Base-by-base conservation (phyloP, 441 rosid genomes). In the Corymbia calophylla region DNA sequence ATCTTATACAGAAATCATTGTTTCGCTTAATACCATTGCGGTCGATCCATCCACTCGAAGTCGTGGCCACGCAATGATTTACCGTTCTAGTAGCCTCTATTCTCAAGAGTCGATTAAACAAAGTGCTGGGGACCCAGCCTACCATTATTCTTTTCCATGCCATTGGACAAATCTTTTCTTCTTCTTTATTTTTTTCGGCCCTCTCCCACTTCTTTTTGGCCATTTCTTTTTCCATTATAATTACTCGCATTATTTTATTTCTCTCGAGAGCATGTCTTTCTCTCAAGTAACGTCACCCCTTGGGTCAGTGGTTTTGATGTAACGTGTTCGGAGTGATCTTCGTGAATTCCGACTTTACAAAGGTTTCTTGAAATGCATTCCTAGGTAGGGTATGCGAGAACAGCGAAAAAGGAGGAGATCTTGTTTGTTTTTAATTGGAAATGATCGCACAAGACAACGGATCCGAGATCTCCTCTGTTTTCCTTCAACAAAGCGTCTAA, bases 311-410 rank as follows among this genome's bases (percentile, higher is more conserved):
- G 84, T 11, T 77, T 60, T 87, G 89, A 91, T 88, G 91, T 90
- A 86, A 64, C 92, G 44, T 89, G 89, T 89, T 90, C 85, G 88
- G 91, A 86, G 91, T 89, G 91, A 91, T 92, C 87, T 89, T 29
- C 47, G 92, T 92, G 88, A 87, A 58, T 89, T 58, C 88, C 17
- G 18, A 86, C 87, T 92, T 87, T 58, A 60, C 64, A 53, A n/a
- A 89, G 91, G 51, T 77, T 77, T 77, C 84, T 77, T 77, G 51
- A 77, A 44, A 47, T 47, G 84, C 84, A 44, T 44, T 77, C 53
- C 84, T 77, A 77, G n/a, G 84, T 77, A 77, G 84, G 84, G 51
- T 47, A 77, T 12, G 29, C n/a, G 84, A 77, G 53, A 27, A 44
- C 53, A 44, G 53, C 23, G 84, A 44, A 23, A 39, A 4, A 44